phyloP scores from a whole-genome alignment of 2,329 filamentous ascomycete species.

The Ceratocystis variospora region DNA sequence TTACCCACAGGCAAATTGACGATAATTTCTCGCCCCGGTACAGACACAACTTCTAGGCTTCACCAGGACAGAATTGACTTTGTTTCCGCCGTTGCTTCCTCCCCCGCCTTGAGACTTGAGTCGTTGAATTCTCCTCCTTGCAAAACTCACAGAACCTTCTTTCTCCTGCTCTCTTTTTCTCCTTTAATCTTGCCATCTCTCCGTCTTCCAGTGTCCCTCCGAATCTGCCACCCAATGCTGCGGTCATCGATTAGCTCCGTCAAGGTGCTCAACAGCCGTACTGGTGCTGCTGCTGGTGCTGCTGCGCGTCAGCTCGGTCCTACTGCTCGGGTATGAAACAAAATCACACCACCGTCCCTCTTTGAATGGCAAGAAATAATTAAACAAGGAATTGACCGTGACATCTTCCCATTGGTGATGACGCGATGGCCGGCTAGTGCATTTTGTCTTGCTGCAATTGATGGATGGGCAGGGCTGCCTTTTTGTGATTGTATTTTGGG shows the following conservation, averaged over 20 bases:
- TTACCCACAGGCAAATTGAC: slow-evolving; percentile 22
- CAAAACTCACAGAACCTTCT: neutral
- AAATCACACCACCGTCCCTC: neutral
- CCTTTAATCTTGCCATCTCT: slow-evolving; percentile 24
- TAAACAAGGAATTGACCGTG: neutral
- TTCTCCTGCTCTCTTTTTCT: slow-evolving; percentile 5
- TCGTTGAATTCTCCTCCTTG: neutral
- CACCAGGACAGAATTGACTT: slow-evolving; percentile 2
- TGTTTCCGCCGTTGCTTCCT: neutral
- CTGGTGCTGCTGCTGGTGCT: slow-evolving; percentile 33
- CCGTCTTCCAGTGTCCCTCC: slow-evolving; percentile 20
- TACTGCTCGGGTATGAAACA: slow-evolving; percentile 16
- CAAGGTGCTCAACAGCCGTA: slow-evolving; percentile 34
- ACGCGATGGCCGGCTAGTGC: neutral
- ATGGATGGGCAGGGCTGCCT: neutral
- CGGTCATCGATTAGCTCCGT: slow-evolving; percentile 54
- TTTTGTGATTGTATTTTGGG: neutral
- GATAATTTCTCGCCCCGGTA: slow-evolving; percentile 22
- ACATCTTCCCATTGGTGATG: neutral
- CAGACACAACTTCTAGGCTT: slow-evolving; percentile 31
- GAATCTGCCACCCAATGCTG: slow-evolving; percentile 37
- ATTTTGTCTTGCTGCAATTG: neutral
- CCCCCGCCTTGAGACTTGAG: neutral
- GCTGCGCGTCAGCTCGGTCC: slow-evolving; percentile 16
- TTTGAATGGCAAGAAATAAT: neutral